phyloP scores from a whole-genome alignment of 2,329 filamentous ascomycete genomes.

The Cladophialophora carrionii region DNA sequence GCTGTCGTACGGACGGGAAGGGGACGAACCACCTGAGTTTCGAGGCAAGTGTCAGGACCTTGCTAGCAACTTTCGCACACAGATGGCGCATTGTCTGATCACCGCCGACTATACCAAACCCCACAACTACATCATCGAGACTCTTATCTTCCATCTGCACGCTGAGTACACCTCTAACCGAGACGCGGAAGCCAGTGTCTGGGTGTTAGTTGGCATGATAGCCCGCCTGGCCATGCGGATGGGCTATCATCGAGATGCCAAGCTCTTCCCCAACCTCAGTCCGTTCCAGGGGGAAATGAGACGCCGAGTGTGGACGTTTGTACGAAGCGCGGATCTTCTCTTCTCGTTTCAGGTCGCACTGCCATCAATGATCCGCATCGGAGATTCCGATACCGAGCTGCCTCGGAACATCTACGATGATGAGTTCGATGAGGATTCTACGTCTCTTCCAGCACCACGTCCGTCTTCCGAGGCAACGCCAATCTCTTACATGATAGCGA shows the following conservation, averaged over 20 bases:
- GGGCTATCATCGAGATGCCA: slow-evolving; percentile 67
- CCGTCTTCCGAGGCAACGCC: slow-evolving; percentile 64
- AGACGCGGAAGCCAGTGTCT: slow-evolving; percentile 63
- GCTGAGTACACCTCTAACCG: slow-evolving; percentile 63
- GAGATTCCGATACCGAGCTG: slow-evolving; percentile 65
- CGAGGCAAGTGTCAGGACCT: slow-evolving; percentile 58
- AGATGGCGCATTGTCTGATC: slow-evolving; percentile 66
- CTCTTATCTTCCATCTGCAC: slow-evolving; percentile 64
- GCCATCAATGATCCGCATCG: slow-evolving; percentile 66
- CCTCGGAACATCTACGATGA: slow-evolving; percentile 68
- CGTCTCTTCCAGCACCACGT: slow-evolving; percentile 59
- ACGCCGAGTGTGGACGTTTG: slow-evolving; percentile 54
- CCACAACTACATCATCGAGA: slow-evolving; percentile 63
- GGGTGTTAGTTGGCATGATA: slow-evolving; percentile 64
- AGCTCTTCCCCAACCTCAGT: slow-evolving; percentile 61
- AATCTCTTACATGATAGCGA: slow-evolving; percentile 55
- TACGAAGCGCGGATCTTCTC: slow-evolving; percentile 64
- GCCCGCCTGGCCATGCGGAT: slow-evolving; percentile 67
- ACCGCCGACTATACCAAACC: slow-evolving; percentile 67
- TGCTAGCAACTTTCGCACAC: slow-evolving; percentile 52
- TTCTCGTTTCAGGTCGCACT: slow-evolving; percentile 70
- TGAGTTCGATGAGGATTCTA: slow-evolving; percentile 63
- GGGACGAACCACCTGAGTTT: slow-evolving; percentile 67
- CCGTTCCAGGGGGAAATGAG: slow-evolving; percentile 65
- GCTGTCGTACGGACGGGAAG: slow-evolving; percentile 64